Evolutionary conservation across 306 rosid species (phyloP).

Genomic region (Cicer bijugum): DNA sequence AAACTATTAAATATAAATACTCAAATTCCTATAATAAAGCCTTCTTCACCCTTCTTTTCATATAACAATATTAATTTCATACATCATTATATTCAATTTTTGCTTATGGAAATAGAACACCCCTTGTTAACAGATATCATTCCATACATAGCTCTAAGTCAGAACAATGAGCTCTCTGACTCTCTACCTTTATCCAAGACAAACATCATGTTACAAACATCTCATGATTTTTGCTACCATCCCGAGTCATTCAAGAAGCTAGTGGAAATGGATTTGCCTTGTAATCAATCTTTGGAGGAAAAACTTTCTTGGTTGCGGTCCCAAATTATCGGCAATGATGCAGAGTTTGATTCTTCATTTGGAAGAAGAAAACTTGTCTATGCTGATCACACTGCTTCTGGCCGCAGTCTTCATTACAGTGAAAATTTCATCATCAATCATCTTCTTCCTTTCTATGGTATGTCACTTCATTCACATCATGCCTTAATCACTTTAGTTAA

Average conservation of each 20-base stretch:
- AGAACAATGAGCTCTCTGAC: background rate
- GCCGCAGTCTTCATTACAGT: conserved; percentile 57
- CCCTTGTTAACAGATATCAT: conserved; percentile 26
- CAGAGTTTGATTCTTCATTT: conserved; percentile 58
- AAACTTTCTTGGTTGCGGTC: conserved; percentile 64
- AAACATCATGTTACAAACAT: background rate
- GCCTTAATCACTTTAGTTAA: background rate
- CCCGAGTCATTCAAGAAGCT: conserved; percentile 47
- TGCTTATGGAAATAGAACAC: conserved; percentile 40
- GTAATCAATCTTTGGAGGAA: conserved; percentile 31
- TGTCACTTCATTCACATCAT: background rate
- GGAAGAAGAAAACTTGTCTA: conserved; percentile 64
- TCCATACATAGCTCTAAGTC: background rate
- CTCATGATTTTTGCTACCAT: conserved; percentile 40
- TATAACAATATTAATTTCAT: conserved; percentile 4
- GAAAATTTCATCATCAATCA: conserved; percentile 58
- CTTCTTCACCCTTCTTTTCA: background rate
- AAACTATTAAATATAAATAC: conserved; percentile 19
- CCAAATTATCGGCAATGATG: conserved; percentile 59
- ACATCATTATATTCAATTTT: conserved; percentile 30
- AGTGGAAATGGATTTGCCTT: conserved; percentile 45
- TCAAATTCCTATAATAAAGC: conserved; percentile 10
- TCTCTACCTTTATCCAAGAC: background rate
- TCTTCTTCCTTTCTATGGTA: conserved; percentile 85
- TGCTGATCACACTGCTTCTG: conserved; percentile 89